Conservation (phyloP, 352 stramenopile genomes). For the Pythium vanterpoolii region DNA sequence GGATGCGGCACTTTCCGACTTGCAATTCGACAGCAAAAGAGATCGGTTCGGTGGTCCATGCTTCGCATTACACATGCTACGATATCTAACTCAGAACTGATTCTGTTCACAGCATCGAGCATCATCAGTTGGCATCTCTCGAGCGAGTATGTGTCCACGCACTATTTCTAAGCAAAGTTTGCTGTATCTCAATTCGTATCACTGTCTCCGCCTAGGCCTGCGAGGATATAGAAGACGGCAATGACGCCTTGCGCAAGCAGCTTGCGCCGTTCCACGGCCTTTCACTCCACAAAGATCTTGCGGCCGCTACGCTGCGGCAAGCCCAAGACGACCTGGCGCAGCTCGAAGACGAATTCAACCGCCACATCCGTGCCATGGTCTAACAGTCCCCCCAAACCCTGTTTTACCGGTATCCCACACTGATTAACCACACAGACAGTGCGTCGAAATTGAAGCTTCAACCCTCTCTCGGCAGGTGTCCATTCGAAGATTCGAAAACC, state of each 20-base stretch:
- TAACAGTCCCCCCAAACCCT: not conserved
- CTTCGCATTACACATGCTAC: not conserved
- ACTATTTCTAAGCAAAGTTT: not conserved
- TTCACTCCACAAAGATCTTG: constrained; percentile 36
- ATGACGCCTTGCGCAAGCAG: constrained; percentile 26
- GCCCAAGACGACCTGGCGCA: constrained; percentile 33
- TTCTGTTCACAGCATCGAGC: constrained; percentile 26
- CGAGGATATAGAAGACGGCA: constrained; percentile 30
- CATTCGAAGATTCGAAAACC: not conserved
- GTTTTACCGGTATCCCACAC: not conserved
- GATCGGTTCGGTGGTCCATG: constrained; percentile 15
- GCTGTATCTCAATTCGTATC: not conserved
- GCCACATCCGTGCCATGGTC: constrained; percentile 46
- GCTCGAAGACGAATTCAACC: constrained; percentile 48
- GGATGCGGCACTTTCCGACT: constrained; percentile 20
- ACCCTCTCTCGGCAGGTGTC: not conserved
- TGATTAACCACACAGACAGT: no score
- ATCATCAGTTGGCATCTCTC: constrained; percentile 28
- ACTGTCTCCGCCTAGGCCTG: constrained; percentile 27
- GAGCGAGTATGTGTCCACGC: constrained; percentile 20
- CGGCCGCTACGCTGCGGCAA: constrained; percentile 29
- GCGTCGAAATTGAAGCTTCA: no score
- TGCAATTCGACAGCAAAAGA: constrained; percentile 20
- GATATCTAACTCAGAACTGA: not conserved
- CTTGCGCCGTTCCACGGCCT: constrained; percentile 36